Base-by-base conservation (phyloP, 257 asterid genomes). In the Leonotis leonurus region DNA sequence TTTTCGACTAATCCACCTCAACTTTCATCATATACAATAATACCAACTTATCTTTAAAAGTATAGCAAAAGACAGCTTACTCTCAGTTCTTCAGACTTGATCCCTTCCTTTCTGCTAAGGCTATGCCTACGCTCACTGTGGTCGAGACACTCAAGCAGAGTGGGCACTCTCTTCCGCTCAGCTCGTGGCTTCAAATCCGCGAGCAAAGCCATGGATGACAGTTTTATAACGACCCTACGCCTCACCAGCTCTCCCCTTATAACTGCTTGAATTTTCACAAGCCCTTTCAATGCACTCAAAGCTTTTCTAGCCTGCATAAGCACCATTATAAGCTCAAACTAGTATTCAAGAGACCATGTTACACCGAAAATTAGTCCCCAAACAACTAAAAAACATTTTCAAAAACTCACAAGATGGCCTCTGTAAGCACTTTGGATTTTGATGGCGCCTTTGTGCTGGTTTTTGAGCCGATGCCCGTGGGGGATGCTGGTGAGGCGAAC, bases 231-330 rank as follows among this genome's bases (percentile, higher is more conserved):
- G 17, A 81, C 65, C 21, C 75, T 71, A 11, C 80, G 74, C 67
- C 95, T 83, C 30, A 71, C 88, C 29, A 84, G 77, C 76, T 87
- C 92, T 0, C 94, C 95, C 25, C 97, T 81, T 25, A 87, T 64
- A 69, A 87, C 87, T 21, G 97, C 97, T 75, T 87, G 97, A 75
- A 89, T 85, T 58, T 77, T 83, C 77, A 90, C 95, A 49, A 87
- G 20, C 65, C 97, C 97, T 71, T 75, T 87, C 26, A 90, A 57
- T 3, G 95, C 97, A 72, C 81, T 75, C 73, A 87, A 55, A 25
- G 97, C 97, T 78, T 87, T 85, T 74, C 79, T 81, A 16, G 84
- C 97, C 97, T 90, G 70, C 65, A 69, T 18, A 62, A 13, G 25
- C 7, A 17, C 33, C 56, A 22, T 49, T 12, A 24, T n/a, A 49